Conservation (phyloP, 345 rosid genomes). For the Bruguiera gymnorhiza region DNA sequence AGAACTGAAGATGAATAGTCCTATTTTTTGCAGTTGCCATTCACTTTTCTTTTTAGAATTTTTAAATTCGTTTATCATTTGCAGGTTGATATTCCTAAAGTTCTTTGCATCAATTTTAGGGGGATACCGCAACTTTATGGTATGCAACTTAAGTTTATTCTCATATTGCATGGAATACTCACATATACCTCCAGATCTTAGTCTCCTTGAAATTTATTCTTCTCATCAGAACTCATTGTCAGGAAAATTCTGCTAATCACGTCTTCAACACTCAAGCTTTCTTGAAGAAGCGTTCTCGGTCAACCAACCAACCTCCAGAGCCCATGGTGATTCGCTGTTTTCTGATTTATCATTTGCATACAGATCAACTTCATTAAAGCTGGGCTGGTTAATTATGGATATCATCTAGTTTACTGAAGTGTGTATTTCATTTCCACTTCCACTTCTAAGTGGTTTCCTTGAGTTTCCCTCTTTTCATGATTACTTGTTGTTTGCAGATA, state of each 20-base stretch:
- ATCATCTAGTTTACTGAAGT: background rate
- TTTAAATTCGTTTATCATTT: constrained; percentile 20
- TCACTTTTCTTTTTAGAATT: background rate
- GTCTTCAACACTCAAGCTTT: constrained; percentile 88
- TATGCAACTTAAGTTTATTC: constrained; percentile 36
- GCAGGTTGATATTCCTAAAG: constrained; percentile 92
- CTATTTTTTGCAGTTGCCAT: background rate
- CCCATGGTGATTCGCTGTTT: constrained; percentile 64
- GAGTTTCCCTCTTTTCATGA: background rate
- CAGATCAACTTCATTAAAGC: background rate
- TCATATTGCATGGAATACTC: constrained; percentile 15
- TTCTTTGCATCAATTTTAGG: constrained; percentile 89
- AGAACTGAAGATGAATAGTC: background rate
- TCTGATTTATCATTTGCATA: background rate
- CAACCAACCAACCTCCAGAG: constrained; percentile 83
- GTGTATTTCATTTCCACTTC: background rate
- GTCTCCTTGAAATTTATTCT: constrained; percentile 14
- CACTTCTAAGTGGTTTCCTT: background rate
- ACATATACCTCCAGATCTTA: constrained; percentile 3
- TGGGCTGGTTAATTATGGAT: background rate
- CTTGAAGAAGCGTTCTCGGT: constrained; percentile 84
- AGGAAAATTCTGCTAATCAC: constrained; percentile 69
- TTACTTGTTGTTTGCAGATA: constrained; percentile 45
- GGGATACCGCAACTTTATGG: constrained; percentile 98
- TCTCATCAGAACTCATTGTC: constrained; percentile 20